A percentile compares a stretch with the other conserved stretches of the same genome.
Evolutionary conservation across 2,329 filamentous ascomycete species (phyloP).

Genomic region (Pestalotiopsis sp.): DNA sequence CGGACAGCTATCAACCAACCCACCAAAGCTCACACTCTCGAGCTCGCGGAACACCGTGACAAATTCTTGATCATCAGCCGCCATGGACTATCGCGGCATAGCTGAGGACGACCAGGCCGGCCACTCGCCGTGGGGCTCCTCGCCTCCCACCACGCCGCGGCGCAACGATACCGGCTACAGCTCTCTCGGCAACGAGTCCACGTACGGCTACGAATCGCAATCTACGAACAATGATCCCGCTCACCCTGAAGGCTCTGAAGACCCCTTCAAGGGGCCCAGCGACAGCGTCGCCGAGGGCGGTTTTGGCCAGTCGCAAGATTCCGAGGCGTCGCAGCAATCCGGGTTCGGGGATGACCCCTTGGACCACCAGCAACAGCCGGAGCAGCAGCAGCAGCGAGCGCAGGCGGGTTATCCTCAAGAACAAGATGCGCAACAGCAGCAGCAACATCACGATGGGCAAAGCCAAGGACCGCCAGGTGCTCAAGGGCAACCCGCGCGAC

Average conservation of each 20-base stretch:
- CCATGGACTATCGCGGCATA: slow-evolving; percentile 62
- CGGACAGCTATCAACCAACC: neutral
- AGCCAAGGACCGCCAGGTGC: slow-evolving; percentile 11
- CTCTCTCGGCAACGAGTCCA: slow-evolving; percentile 39
- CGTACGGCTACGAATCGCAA: slow-evolving; percentile 43
- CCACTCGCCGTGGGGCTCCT: slow-evolving; percentile 57
- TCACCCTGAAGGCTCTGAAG: slow-evolving; percentile 36
- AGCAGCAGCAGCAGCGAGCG: slow-evolving; percentile 16
- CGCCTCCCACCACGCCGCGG: slow-evolving; percentile 51
- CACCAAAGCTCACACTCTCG: neutral
- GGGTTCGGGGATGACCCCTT: slow-evolving; percentile 16
- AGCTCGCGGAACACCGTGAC: neutral
- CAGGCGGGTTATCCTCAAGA: slow-evolving; percentile 25
- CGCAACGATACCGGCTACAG: slow-evolving; percentile 45
- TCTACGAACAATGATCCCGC: slow-evolving; percentile 44
- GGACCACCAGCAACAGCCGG: slow-evolving; percentile 18
- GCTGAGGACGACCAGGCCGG: slow-evolving; percentile 54
- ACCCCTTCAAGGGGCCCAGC: slow-evolving; percentile 44
- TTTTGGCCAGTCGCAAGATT: slow-evolving; percentile 34
- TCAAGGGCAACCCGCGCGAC: slow-evolving; percentile 53
- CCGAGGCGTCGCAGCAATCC: slow-evolving; percentile 29
- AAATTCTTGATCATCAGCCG: slow-evolving; percentile 3
- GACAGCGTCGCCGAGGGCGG: slow-evolving; percentile 46
- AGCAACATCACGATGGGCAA: slow-evolving; percentile 19
- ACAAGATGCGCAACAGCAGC: slow-evolving; percentile 16